Percentiles rank a stretch among this genome's conserved stretches.
Evolutionary conservation across 2,329 filamentous ascomycete genomes (phyloP).

Genomic region (Stagonosporopsis chrysanthemi): DNA sequence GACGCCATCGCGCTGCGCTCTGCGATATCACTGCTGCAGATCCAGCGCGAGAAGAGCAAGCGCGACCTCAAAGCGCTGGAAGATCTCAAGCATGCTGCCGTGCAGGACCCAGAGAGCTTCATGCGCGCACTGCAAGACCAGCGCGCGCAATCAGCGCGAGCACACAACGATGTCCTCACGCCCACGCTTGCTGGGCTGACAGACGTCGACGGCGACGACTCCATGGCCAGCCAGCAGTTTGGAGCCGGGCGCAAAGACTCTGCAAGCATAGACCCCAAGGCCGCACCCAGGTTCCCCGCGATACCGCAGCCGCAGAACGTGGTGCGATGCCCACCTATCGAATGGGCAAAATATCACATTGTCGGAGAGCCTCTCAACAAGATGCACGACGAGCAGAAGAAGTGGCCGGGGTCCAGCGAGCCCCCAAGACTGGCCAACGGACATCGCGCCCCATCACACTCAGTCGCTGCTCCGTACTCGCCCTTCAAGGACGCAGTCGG

Average conservation of each 20-base stretch:
- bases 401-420: slow-evolving; percentile 52
- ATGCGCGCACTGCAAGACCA: slow-evolving; percentile 71
- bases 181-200: slow-evolving; percentile 49
- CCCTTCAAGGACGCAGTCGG: slow-evolving; percentile 62
- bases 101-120: slow-evolving; percentile 76
- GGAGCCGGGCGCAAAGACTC: slow-evolving; percentile 41
- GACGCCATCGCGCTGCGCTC: slow-evolving; percentile 88
- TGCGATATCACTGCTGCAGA: slow-evolving; percentile 84
- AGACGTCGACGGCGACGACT: slow-evolving; percentile 38
- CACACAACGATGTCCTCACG: slow-evolving; percentile 44
- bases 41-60: slow-evolving; percentile 80
- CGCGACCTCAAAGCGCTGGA: slow-evolving; percentile 77
- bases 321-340: slow-evolving; percentile 85
- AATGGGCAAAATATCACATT: slow-evolving; percentile 95
- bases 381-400: slow-evolving; percentile 80
- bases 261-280: slow-evolving; percentile 25
- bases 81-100: slow-evolving; percentile 72
- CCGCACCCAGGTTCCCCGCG: slow-evolving; percentile 60
- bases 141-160: slow-evolving; percentile 50
- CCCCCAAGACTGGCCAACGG: slow-evolving; percentile 44
- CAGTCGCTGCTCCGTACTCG: slow-evolving; percentile 66
- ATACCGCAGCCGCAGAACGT: slow-evolving; percentile 83
- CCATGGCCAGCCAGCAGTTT: slow-evolving; percentile 21
- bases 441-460: slow-evolving; percentile 57
- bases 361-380: slow-evolving; percentile 84